Percentiles rank a stretch among this genome's conserved stretches.
phyloP scores from a whole-genome alignment of 148 eudicot species.

The Spergularia marina region DNA sequence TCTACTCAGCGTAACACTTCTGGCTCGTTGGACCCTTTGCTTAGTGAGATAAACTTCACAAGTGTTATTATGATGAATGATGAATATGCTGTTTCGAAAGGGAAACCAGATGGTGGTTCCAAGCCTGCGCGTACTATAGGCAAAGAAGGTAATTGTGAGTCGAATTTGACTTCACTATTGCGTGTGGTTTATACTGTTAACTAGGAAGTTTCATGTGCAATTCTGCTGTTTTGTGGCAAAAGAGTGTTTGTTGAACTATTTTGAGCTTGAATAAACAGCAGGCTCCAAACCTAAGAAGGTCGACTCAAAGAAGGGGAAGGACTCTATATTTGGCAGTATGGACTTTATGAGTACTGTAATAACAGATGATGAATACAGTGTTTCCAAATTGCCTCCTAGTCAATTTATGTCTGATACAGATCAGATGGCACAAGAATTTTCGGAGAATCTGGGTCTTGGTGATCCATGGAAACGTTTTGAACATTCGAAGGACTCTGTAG shows the following conservation, averaged over 20 bases:
- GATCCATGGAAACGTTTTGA: slow-evolving; percentile 25
- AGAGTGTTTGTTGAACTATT: slow-evolving; percentile 6
- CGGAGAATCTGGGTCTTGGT: slow-evolving; percentile 26
- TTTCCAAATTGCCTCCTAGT: slow-evolving; percentile 41
- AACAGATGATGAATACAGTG: slow-evolving; percentile 61
- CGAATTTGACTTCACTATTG: background rate
- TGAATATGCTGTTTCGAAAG: slow-evolving; percentile 27
- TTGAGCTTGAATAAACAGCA: slow-evolving; percentile 33
- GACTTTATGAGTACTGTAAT: slow-evolving; percentile 67
- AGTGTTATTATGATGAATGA: slow-evolving; percentile 27
- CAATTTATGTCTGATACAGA: slow-evolving; percentile 22
- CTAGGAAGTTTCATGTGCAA: background rate
- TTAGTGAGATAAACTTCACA: slow-evolving; percentile 28
- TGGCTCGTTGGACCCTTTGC: slow-evolving; percentile 2
- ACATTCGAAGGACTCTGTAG: slow-evolving; percentile 22
- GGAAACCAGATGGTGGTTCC: slow-evolving; percentile 17
- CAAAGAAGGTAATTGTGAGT: slow-evolving; percentile 25
- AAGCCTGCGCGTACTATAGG: slow-evolving; percentile 19
- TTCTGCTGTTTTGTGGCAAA: background rate
- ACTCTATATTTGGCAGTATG: slow-evolving; percentile 34
- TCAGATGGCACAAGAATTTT: slow-evolving; percentile 29
- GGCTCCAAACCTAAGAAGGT: slow-evolving; percentile 40
- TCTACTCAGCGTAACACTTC: background rate
- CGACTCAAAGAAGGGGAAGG: slow-evolving; percentile 38
- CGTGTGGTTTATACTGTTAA: background rate